Conservation (phyloP, 441 rosid species). For the Bocquillonia castaneifolia region DNA sequence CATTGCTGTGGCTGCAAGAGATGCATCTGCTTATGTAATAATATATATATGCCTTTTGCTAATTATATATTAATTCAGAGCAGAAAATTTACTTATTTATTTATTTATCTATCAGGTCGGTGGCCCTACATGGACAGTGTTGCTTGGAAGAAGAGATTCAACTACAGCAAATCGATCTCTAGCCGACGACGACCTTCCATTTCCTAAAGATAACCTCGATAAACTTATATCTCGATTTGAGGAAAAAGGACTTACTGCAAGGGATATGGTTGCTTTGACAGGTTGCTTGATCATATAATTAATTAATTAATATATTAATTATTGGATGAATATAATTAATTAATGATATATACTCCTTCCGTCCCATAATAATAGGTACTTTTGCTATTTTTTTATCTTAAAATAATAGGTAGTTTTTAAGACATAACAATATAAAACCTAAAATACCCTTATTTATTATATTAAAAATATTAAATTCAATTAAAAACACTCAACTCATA, state of each 20-base stretch:
- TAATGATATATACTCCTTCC: too few species aligned
- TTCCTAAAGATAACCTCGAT: background rate
- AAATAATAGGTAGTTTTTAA: too few species aligned
- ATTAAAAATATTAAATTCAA: too few species aligned
- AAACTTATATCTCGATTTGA: constrained; percentile 20
- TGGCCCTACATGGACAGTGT: constrained; percentile 46
- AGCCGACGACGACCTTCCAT: constrained; percentile 40
- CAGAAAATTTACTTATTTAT: too few species aligned
- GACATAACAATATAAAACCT: too few species aligned
- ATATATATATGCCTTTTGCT: too few species aligned
- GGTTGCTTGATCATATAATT: background rate
- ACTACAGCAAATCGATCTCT: constrained; percentile 29
- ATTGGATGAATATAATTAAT: accelerated
- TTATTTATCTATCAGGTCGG: constrained; percentile 32
- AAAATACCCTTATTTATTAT: too few species aligned
- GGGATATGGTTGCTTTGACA: constrained; percentile 52
- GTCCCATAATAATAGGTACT: too few species aligned
- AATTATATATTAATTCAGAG: too few species aligned
- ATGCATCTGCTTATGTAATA: constrained; percentile 51
- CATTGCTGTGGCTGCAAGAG: constrained; percentile 50
- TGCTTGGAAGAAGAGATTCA: constrained; percentile 59
- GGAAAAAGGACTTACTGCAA: constrained; percentile 39
- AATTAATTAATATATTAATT: background rate
- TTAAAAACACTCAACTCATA: too few species aligned
- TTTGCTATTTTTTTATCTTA: too few species aligned